These are phyloP conservation scores for Penicillium decumbens DNA, from an alignment of 2,329 filamentous ascomycete genomes.

Conservation along the genomic window DNA sequence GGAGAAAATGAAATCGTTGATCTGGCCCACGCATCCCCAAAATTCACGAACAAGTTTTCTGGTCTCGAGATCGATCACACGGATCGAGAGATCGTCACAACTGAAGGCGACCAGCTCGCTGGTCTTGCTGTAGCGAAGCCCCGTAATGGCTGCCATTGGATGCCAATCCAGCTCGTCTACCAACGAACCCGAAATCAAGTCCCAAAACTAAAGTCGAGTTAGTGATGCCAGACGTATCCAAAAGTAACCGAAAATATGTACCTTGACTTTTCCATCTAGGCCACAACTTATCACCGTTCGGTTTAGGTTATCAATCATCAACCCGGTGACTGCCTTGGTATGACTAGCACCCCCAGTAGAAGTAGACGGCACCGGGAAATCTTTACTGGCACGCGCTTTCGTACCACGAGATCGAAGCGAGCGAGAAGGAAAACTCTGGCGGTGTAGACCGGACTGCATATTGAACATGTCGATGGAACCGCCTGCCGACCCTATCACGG, in stretches of 20 bases:
- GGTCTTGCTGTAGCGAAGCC: constrained; percentile 72
- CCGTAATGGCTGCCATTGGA: constrained; percentile 68
- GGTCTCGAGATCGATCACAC: constrained; percentile 85
- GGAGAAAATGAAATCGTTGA: constrained; percentile 84
- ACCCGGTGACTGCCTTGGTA: constrained; percentile 73
- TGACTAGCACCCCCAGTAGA: constrained; percentile 62
- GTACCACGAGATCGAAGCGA: constrained; percentile 60
- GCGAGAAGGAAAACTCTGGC: constrained; percentile 78
- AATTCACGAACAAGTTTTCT: constrained; percentile 88
- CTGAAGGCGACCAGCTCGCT: constrained; percentile 84
- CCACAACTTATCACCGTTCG: constrained; percentile 79
- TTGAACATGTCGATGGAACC: constrained; percentile 95
- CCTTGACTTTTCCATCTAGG: constrained; percentile 83
- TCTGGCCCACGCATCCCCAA: constrained; percentile 68
- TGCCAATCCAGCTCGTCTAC: constrained; percentile 79
- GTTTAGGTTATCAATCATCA: constrained; percentile 86
- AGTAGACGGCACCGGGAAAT: constrained; percentile 31
- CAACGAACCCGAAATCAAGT: constrained; percentile 77
- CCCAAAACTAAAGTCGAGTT: constrained; percentile 65
- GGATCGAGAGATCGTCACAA: constrained; percentile 82
- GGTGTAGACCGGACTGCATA: constrained; percentile 83
- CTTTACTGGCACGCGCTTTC: constrained; percentile 29
- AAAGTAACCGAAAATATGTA: constrained; percentile 19
- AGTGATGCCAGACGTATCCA: not conserved
- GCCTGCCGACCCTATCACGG: constrained; percentile 75